Conservation (phyloP, 768 basidiomycete species). For the Collybia sordida region DNA sequence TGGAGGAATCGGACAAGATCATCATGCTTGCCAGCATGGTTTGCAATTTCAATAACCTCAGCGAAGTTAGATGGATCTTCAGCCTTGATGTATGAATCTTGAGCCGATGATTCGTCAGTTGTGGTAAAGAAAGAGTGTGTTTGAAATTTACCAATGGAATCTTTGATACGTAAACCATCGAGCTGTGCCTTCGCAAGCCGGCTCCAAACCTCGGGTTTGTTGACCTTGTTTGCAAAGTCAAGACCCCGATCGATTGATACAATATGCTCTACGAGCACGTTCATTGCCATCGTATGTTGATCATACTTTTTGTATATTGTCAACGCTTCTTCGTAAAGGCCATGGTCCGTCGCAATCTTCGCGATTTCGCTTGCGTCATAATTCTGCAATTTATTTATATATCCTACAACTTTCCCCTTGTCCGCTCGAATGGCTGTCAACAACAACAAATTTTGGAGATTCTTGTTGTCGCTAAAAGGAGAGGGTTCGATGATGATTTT, state of each 20-base stretch:
- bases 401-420: conserved; percentile 97
- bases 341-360: conserved; percentile 94
- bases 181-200: conserved; percentile 98
- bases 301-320: conserved; percentile 98
- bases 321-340: conserved; percentile 93
- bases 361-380: conserved; percentile 96
- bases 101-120: neutral
- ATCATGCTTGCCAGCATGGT: conserved; percentile 86
- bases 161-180: conserved; percentile 97
- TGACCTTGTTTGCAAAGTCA: conserved; percentile 95
- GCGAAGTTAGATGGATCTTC: conserved; percentile 91
- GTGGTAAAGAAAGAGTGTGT: conserved; percentile 1
- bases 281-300: conserved; percentile 94
- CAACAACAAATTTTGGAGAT: conserved; percentile 92
- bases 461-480: conserved; percentile 96
- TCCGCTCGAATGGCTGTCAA: conserved; percentile 96
- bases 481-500: conserved; percentile 98
- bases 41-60: conserved; percentile 95
- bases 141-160: conserved; percentile 76
- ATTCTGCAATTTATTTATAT: conserved; percentile 96
- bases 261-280: conserved; percentile 96
- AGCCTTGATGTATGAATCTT: conserved; percentile 97
- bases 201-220: conserved; percentile 96
- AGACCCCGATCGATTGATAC: conserved; percentile 96
- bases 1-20: conserved; percentile 96